Percentiles rank a stretch among this genome's conserved stretches.
Conservation (phyloP, 2,329 filamentous ascomycete genomes). For the Diaporthe citri region DNA sequence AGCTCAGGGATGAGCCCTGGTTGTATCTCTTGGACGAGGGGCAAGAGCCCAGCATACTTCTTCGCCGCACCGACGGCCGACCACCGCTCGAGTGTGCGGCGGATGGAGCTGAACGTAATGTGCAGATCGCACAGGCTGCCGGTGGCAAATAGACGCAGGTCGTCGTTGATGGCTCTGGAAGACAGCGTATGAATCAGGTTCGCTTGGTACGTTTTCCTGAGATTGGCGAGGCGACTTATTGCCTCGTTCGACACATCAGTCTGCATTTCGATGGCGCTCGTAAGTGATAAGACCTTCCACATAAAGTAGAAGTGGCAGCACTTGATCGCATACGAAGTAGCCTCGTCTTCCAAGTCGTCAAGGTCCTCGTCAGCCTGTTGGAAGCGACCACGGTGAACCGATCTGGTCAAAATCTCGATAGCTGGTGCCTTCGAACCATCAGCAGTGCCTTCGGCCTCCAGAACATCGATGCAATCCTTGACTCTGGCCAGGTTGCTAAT, state of each 20-base stretch:
- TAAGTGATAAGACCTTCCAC: slow-evolving; percentile 83
- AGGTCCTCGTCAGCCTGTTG: slow-evolving; percentile 77
- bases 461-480: slow-evolving; percentile 79
- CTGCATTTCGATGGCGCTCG: slow-evolving; percentile 66
- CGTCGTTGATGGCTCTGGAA: slow-evolving; percentile 78
- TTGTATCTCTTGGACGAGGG: slow-evolving; percentile 78
- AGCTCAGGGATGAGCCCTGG: slow-evolving; percentile 75
- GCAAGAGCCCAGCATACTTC: slow-evolving; percentile 67
- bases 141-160: slow-evolving; percentile 81
- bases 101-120: slow-evolving; percentile 81
- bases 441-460: slow-evolving; percentile 73
- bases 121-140: slow-evolving; percentile 86
- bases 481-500: slow-evolving; percentile 85
- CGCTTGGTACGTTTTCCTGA: slow-evolving; percentile 69
- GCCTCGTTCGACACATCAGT: slow-evolving; percentile 68
- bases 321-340: slow-evolving; percentile 82
- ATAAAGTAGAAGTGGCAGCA: slow-evolving; percentile 90
- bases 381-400: slow-evolving; percentile 80
- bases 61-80: slow-evolving; percentile 53
- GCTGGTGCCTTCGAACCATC: slow-evolving; percentile 63
- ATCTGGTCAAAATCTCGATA: slow-evolving; percentile 78
- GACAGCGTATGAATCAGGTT: slow-evolving; percentile 78
- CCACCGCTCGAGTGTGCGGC: slow-evolving; percentile 63
- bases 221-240: slow-evolving; percentile 69
- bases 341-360: slow-evolving; percentile 82